These are phyloP conservation scores for Beauveria scarabaeidicola DNA, from an alignment of 2,329 filamentous ascomycete genomes.

Conservation along the genomic window DNA sequence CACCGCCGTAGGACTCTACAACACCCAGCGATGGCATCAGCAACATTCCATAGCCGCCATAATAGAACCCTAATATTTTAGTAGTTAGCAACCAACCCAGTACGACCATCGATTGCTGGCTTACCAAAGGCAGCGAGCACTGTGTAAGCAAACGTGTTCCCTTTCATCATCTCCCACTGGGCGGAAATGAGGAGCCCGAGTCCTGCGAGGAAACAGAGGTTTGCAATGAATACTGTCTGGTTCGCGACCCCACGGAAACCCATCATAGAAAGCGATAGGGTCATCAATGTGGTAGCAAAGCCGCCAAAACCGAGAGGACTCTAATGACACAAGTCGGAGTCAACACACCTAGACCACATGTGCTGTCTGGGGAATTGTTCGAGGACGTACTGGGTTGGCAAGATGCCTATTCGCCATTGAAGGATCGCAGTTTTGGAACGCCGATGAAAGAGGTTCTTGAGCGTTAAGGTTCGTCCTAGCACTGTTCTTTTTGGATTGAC, in stretches of 20 bases:
- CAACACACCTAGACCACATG: no score
- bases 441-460: no score
- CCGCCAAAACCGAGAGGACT: no score
- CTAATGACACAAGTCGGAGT: no score
- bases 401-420: no score
- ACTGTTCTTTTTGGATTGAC: no score
- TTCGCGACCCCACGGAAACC: conserved; percentile 19
- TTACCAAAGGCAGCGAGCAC: conserved; percentile 20
- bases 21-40: conserved; percentile 19
- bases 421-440: no score
- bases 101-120: background rate
- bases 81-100: background rate
- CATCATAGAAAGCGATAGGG: conserved; percentile 22
- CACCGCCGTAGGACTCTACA: conserved; percentile 19
- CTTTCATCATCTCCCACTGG: conserved; percentile 21
- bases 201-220: conserved; percentile 22
- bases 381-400: no score
- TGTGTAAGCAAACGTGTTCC: conserved; percentile 22
- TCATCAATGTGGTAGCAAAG: conserved; percentile 21
- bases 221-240: conserved; percentile 21
- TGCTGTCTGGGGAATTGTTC: no score
- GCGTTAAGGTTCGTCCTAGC: no score
- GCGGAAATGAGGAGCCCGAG: conserved; percentile 22
- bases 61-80: conserved; percentile 17
- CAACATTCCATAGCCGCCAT: conserved; percentile 21